Base-by-base conservation (phyloP, 78 protist genomes). In the Blattamonas nauphoetae region DNA sequence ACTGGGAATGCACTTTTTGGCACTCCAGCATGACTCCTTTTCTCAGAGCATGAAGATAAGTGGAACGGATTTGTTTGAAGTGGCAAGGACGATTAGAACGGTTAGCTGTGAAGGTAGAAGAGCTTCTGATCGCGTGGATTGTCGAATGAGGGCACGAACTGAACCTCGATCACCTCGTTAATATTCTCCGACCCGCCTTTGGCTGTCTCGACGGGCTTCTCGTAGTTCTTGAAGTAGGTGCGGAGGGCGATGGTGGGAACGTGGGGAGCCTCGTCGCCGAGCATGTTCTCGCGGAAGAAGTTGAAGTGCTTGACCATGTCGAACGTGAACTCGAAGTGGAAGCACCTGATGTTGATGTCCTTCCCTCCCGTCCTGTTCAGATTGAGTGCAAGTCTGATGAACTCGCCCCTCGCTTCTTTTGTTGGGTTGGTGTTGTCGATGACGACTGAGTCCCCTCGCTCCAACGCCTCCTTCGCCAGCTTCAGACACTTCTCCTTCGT, bases 361-460 rank as follows among this genome's bases (percentile, higher is more conserved):
- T 6, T 33, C n/a, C 55, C 1, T 35, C 83, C 45, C 42, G 93
- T 92, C 0, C 88, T 0, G 4, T 5, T 35, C 41, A 91, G 45
- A 80, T 71, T 85, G 64, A 6, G 35, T 11, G 6, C 43, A 5
- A 79, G 33, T 4, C 43, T 6, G 21, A 33, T 6, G 41, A 79
- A 21, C 43, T 79, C 42, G 3, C 44, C 83, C 45, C 96, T 32
- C 44, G 45, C 89, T 0, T 46, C 77, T 4, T 35, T 5, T n/a
- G 44, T 21, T 0, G 93, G 94, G 86, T 92, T 90, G 44, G 96
- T 94, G 87, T 92, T 92, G 81, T 94, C 96, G 21, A 94, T 45
- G 29, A 91, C 92, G 4, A 89, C 94, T 41, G 91, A 83, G n/a
- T 82, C 81, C 3, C 94, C 93, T 42, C 0, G 6, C 6, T 80